phyloP scores from a whole-genome alignment of 2,329 filamentous ascomycete species.

The Paraphoma sp. region DNA sequence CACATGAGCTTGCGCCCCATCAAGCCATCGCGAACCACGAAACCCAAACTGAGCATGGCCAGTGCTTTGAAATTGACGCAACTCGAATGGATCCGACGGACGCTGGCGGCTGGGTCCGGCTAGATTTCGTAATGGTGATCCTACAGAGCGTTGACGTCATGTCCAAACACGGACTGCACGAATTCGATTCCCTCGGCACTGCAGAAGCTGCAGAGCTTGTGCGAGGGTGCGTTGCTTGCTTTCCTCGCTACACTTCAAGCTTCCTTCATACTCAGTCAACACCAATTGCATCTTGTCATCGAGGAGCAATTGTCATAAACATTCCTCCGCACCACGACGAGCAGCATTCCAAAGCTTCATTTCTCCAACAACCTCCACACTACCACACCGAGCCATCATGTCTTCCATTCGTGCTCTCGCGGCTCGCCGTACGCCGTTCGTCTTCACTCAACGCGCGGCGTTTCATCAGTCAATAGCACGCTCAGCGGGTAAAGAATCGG shows the following conservation, averaged over 20 bases:
- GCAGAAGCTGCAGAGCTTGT: not conserved
- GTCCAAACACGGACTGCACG: not conserved
- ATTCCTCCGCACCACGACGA: not conserved
- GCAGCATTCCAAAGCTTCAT: not conserved
- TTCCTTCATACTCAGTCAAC: not conserved
- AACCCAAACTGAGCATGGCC: not conserved
- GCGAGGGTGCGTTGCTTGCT: not conserved
- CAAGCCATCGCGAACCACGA: not conserved
- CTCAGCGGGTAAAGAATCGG: conserved; percentile 52
- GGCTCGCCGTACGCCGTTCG: conserved; percentile 36
- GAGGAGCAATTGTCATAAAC: not conserved
- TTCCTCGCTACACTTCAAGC: not conserved
- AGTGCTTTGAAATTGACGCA: conserved; percentile 9
- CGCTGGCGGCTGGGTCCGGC: not conserved
- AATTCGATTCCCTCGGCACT: not conserved
- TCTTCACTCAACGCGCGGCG: conserved; percentile 41
- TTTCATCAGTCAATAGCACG: conserved; percentile 49
- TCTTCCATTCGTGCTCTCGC: conserved; percentile 40
- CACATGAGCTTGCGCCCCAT: not conserved
- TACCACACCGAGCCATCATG: conserved; percentile 28
- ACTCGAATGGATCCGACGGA: not conserved
- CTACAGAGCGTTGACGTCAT: conserved; percentile 2
- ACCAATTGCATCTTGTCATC: not conserved
- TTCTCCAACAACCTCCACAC: not conserved
- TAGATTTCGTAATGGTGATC: conserved; percentile 4